A percentile compares a stretch with the other conserved stretches of the same genome.
Conservation (phyloP, 2,329 filamentous ascomycete genomes). For the Aspergillus quadrilineatus region DNA sequence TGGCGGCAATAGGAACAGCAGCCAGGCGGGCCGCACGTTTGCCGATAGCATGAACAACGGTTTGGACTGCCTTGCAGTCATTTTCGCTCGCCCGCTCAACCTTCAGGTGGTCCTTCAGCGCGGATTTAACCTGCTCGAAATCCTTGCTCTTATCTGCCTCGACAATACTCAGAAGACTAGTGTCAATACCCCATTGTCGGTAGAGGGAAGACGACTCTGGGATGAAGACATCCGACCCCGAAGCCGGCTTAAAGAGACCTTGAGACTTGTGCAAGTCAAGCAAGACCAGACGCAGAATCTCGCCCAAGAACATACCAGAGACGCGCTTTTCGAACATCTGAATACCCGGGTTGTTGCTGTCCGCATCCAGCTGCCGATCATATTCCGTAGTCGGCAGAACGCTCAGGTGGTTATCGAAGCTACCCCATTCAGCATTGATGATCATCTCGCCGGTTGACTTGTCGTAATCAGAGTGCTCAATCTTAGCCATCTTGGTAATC, state of each 20-base stretch:
- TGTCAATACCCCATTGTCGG: slow-evolving; percentile 86
- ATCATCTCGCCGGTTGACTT: slow-evolving; percentile 88
- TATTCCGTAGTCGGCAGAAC: slow-evolving; percentile 83
- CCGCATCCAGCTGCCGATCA: slow-evolving; percentile 73
- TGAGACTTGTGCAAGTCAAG: slow-evolving; percentile 66
- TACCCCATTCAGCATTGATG: slow-evolving; percentile 97
- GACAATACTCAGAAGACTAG: slow-evolving; percentile 81
- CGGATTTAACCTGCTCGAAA: slow-evolving; percentile 70
- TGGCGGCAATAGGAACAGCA: slow-evolving; percentile 81
- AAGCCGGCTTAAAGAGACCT: slow-evolving; percentile 72
- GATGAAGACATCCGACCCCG: slow-evolving; percentile 72
- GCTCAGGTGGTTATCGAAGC: slow-evolving; percentile 90
- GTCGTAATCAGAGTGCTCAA: slow-evolving; percentile 64
- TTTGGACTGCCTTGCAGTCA: slow-evolving; percentile 85
- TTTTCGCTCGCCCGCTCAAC: slow-evolving; percentile 75
- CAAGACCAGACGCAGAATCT: slow-evolving; percentile 79
- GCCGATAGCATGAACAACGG: slow-evolving; percentile 77
- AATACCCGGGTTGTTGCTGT: slow-evolving; percentile 85
- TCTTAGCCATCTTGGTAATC: slow-evolving; percentile 69
- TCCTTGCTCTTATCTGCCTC: slow-evolving; percentile 75
- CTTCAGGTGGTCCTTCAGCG: slow-evolving; percentile 72
- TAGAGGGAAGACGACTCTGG: slow-evolving; percentile 66
- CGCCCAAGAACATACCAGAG: slow-evolving; percentile 96
- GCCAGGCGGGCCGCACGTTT: slow-evolving; percentile 84
- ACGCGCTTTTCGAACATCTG: slow-evolving; percentile 99